phyloP scores from a whole-genome alignment of 805 yeast genomes.

The Sugiyamaella marilandica region DNA sequence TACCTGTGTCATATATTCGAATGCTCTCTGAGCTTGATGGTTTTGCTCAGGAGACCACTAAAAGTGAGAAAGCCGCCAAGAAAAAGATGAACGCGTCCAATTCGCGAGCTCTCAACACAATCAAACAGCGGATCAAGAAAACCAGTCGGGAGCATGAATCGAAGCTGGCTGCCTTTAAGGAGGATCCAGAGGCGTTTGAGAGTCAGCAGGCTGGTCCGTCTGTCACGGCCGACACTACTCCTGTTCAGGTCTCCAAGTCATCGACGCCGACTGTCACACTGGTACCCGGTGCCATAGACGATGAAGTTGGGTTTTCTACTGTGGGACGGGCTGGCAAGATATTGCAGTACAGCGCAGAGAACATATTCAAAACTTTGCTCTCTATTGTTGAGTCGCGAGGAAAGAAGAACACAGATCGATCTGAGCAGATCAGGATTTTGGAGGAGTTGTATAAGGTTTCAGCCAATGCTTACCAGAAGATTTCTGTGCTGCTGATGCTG shows the following conservation, averaged over 20 bases:
- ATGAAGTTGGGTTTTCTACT: slow-evolving; percentile 35
- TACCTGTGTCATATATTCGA: slow-evolving; percentile 68
- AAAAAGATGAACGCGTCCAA: slow-evolving; percentile 78
- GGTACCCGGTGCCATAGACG: slow-evolving; percentile 34
- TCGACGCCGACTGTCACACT: slow-evolving; percentile 28
- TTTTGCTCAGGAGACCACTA: slow-evolving; percentile 48
- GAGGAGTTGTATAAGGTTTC: slow-evolving; percentile 53
- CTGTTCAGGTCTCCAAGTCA: slow-evolving; percentile 23
- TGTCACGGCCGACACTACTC: slow-evolving; percentile 19
- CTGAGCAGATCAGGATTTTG: slow-evolving; percentile 67
- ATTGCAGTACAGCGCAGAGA: slow-evolving; percentile 35
- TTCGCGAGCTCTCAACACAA: slow-evolving; percentile 80
- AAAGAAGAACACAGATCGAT: slow-evolving; percentile 84
- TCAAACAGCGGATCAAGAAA: slow-evolving; percentile 84
- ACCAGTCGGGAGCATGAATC: slow-evolving; percentile 62
- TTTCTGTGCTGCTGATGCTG: slow-evolving; percentile 71
- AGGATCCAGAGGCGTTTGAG: slow-evolving; percentile 71
- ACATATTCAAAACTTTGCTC: slow-evolving; percentile 68
- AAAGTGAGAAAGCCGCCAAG: slow-evolving; percentile 48
- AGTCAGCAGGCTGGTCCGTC: slow-evolving; percentile 25
- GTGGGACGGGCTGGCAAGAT: slow-evolving; percentile 39
- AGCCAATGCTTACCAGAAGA: slow-evolving; percentile 65
- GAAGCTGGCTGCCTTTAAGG: slow-evolving; percentile 55
- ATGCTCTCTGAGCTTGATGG: slow-evolving; percentile 70
- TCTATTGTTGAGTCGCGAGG: slow-evolving; percentile 86